Evolutionary conservation across 306 rosid genomes (phyloP).

Genomic region (Erythrophleum fordii): DNA sequence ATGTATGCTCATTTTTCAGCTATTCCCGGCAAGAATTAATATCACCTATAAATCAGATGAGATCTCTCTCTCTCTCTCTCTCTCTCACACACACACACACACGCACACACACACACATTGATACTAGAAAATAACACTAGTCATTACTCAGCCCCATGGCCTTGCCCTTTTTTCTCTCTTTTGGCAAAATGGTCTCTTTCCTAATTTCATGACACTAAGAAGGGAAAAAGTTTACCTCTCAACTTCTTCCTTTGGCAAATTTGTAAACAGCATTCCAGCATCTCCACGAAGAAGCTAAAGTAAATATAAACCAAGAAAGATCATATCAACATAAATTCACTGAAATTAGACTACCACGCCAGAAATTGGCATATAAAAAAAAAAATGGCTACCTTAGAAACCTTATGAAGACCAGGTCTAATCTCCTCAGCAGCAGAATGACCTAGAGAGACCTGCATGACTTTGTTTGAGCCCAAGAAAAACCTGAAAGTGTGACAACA

Average conservation of each 20-base stretch:
- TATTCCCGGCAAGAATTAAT: not conserved
- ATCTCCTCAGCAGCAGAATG: slow-evolving; percentile 81
- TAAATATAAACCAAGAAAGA: not conserved
- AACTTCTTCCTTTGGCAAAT: slow-evolving; percentile 76
- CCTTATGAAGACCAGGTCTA: slow-evolving; percentile 56
- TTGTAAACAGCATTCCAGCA: slow-evolving; percentile 82
- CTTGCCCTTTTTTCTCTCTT: not conserved
- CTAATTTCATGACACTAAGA: not conserved
- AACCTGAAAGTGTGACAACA: slow-evolving; percentile 48
- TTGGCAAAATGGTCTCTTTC: not conserved
- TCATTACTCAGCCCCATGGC: not conserved
- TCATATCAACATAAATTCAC: not conserved
- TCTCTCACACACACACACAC: too few species aligned
- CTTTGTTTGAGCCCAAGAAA: slow-evolving; percentile 95
- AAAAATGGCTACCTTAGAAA: slow-evolving; percentile 69
- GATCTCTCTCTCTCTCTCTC: too few species aligned
- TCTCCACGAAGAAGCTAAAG: slow-evolving; percentile 80
- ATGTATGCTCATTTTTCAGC: not conserved
- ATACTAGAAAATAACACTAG: not conserved
- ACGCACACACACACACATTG: not conserved
- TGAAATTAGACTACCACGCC: not conserved
- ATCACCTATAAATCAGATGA: not conserved
- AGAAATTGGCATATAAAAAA: not conserved
- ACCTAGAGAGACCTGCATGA: slow-evolving; percentile 88
- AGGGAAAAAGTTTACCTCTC: slow-evolving; percentile 60